Evolutionary conservation across 305 asterid genomes (phyloP), one percentile per base, ranked within the genome.

Genomic region (Fraxinus greggii): DNA sequence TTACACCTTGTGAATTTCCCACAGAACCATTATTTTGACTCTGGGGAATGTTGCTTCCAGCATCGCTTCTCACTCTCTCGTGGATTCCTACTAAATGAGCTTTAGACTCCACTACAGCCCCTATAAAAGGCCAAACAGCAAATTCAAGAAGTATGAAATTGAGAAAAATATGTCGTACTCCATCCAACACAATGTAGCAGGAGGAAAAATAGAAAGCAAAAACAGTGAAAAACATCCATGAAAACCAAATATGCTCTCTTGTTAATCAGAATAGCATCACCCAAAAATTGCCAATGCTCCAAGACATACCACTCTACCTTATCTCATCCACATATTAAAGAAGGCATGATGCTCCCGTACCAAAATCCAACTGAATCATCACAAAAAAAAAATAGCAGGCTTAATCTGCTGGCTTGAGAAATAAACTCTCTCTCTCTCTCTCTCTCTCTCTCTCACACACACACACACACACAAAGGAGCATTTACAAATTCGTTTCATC

Each of bases 61-160:
- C 83, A 81, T 94, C 99, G 0, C 97, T 96, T 86, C 98, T 90
- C 84, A 96, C 98, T 87, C 98, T 92, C 91, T 93, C 97, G 23
- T 93, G 97, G 83, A 91, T 88, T 56, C 99, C 99, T 12, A 90
- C 90, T 83, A 96, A 84, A 75, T 90, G 98, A 76, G 98, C 85
- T 85, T 94, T 96, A 42, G 98, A 90, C 87, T 93, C 95, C 83
- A 94, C 77, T 42, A 96, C 97, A 76, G 89, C 94, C 80, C 98
- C 98, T 93, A 85, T 4, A 13, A 74, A 61, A 61, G 79, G 48
- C 63, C 54, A 63, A 48, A 61, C 23, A 45, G 51, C 7, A 9
- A 5, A 77, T 42, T 7, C 31, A 80, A 79, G 7, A 70, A 33
- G n/a, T n/a, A 77, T 75, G 76, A 76, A 81, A 32, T 12, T 12